Base-by-base conservation (phyloP, 495 filamentous ascomycete species). In the Daldinia vernicosa region DNA sequence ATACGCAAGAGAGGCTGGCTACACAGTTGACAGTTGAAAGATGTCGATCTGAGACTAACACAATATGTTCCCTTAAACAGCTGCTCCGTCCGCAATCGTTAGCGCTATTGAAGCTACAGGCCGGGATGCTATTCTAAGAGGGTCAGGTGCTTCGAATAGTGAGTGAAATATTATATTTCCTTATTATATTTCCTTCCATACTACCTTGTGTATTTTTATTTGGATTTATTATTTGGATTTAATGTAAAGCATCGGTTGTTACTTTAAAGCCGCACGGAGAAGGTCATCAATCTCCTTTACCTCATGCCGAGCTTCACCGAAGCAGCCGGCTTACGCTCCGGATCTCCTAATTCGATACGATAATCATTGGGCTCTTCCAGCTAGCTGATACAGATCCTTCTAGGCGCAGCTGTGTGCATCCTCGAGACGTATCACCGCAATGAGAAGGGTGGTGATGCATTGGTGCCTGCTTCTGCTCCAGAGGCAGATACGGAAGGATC, bases 351-450 rank as follows among this genome's bases (percentile, higher is more conserved):
- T 43, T 50, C 43, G 64, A 56, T 15, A 28, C 3, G 17, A 52
- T 5, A 67, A 39, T 27, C 37, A 17, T 15, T 14, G 12, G 12
- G 30, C 32, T 65, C 17, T 40, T 43, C 51, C 57, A 64, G 33
- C 19, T 66, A 40, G 68, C 67, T 72, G 57, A 70, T 63, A 51
- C 50, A 72, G 35, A 66, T 71, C 43, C 65, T 60, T 33, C 57
- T 76, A 95, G 93, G 88, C 77, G 94, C 95, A 24, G 95, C 95
- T 35, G 95, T 99, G 35, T 96, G 93, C 79, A 98, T 99, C 77
- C 90, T 98, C 68, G 95, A 99, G 82, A 97, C 93, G 28, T 95
- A 96, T 80, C 85, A 84, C 67, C 24, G 73, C 74, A 47, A 69
- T 30, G 59, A 73, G 56, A 71, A 66, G 45, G 71, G 75, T 32